A percentile compares a stretch with the other conserved stretches of the same genome.
These are phyloP conservation scores for Tympanopsis confertula DNA, from an alignment of 2,329 filamentous ascomycete genomes.

Conservation along the genomic window DNA sequence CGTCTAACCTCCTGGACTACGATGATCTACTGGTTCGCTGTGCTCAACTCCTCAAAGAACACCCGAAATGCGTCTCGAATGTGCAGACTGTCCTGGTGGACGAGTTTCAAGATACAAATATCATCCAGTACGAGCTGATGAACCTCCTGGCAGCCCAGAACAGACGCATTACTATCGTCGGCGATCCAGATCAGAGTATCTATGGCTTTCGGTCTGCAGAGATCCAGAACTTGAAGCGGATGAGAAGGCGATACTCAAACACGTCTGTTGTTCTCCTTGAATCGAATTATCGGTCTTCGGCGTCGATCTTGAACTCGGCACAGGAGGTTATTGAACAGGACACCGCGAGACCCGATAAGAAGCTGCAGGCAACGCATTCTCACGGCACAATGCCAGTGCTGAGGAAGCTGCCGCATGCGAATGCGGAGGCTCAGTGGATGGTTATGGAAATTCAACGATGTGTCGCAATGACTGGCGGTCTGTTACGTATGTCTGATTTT, in stretches of 20 bases:
- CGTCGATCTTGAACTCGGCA: slow-evolving; percentile 50
- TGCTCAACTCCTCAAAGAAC: slow-evolving; percentile 45
- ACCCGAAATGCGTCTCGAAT: slow-evolving; percentile 55
- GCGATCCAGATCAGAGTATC: slow-evolving; percentile 66
- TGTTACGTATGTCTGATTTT: slow-evolving; percentile 49
- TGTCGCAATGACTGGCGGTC: slow-evolving; percentile 42
- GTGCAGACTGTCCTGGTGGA: slow-evolving; percentile 62
- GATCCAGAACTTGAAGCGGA: slow-evolving; percentile 53
- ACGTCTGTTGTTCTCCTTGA: slow-evolving; percentile 55
- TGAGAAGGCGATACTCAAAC: slow-evolving; percentile 50
- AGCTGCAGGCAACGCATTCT: slow-evolving; percentile 50
- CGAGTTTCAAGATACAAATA: slow-evolving; percentile 65
- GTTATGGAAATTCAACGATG: slow-evolving; percentile 52
- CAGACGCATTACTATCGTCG: slow-evolving; percentile 57
- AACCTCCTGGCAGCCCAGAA: slow-evolving; percentile 45
- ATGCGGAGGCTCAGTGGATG: slow-evolving; percentile 56
- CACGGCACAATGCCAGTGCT: slow-evolving; percentile 53
- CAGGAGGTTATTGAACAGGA: slow-evolving; percentile 63
- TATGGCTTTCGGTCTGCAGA: slow-evolving; percentile 65
- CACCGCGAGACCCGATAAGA: slow-evolving; percentile 45
- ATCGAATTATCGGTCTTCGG: slow-evolving; percentile 62
- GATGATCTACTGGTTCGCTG: slow-evolving; percentile 60
- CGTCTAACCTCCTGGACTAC: slow-evolving; percentile 58
- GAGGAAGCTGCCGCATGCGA: slow-evolving; percentile 44
- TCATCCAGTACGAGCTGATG: slow-evolving; percentile 64